A percentile compares a stretch with the other conserved stretches of the same genome.
phyloP scores from a whole-genome alignment of 345 rosid genomes.

The Hibiscus trionum region DNA sequence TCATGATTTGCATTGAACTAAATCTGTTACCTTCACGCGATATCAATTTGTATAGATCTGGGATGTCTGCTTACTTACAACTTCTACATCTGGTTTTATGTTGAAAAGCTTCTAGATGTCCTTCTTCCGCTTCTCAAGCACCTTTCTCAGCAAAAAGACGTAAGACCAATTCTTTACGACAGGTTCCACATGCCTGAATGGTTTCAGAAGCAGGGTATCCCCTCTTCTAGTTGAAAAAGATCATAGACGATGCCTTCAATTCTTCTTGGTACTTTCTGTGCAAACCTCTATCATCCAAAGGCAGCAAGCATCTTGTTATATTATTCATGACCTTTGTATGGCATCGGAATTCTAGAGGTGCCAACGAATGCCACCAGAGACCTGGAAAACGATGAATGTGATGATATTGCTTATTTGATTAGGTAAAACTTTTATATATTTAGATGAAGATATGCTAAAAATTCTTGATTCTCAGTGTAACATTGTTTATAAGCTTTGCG shows the following conservation, averaged over 20 bases:
- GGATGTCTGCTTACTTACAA: slow-evolving; percentile 8
- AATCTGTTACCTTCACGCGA: background rate
- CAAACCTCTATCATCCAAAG: background rate
- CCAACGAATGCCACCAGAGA: background rate
- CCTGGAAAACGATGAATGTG: slow-evolving; percentile 1
- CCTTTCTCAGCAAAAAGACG: slow-evolving; percentile 72
- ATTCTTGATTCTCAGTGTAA: slow-evolving; percentile 21
- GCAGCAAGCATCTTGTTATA: slow-evolving; percentile 19
- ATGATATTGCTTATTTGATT: slow-evolving; percentile 14
- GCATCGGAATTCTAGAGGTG: slow-evolving; percentile 19
- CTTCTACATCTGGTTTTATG: background rate
- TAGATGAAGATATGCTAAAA: slow-evolving; percentile 11
- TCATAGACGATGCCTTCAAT: background rate
- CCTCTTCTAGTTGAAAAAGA: slow-evolving; percentile 38
- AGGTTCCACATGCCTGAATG: slow-evolving; percentile 92
- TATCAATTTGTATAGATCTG: background rate
- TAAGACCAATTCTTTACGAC: slow-evolving; percentile 62
- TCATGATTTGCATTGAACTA: background rate
- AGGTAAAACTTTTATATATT: slow-evolving; percentile 19
- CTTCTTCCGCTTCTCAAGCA: slow-evolving; percentile 88
- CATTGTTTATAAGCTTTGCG: slow-evolving; percentile 18
- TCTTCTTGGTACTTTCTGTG: slow-evolving; percentile 13
- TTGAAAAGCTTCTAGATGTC: slow-evolving; percentile 73
- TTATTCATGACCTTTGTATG: slow-evolving; percentile 16
- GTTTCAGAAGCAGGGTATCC: slow-evolving; percentile 94